phyloP scores from a whole-genome alignment of 768 basidiomycete genomes.

The Heimioporus sp. region DNA sequence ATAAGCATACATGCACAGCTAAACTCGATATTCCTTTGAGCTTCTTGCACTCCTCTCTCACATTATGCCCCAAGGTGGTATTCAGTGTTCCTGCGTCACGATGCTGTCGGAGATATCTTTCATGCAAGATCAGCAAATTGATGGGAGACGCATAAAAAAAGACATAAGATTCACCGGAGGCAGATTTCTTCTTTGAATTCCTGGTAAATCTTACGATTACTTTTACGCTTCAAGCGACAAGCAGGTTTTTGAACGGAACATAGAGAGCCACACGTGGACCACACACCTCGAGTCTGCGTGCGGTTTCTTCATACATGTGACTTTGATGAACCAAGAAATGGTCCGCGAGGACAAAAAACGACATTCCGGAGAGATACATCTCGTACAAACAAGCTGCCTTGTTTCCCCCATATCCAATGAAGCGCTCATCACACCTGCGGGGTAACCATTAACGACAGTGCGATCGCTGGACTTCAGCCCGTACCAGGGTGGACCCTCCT shows the following conservation, averaged over 20 bases:
- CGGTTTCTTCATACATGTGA: slow-evolving; percentile 76
- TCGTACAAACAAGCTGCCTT: slow-evolving; percentile 92
- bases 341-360: slow-evolving; percentile 80
- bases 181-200: slow-evolving; percentile 81
- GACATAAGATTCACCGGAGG: slow-evolving; percentile 42
- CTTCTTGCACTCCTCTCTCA: slow-evolving; percentile 62
- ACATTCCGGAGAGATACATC: slow-evolving; percentile 84
- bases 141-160: neutral
- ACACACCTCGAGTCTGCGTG: slow-evolving; percentile 65
- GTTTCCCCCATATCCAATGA: slow-evolving; percentile 89
- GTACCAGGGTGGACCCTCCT: slow-evolving; percentile 73
- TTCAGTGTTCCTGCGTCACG: slow-evolving; percentile 49
- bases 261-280: neutral
- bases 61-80: slow-evolving; percentile 50
- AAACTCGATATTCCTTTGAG: slow-evolving; percentile 47
- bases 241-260: neutral
- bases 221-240: slow-evolving; percentile 49
- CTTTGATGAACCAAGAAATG: slow-evolving; percentile 90
- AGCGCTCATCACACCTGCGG: slow-evolving; percentile 86
- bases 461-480: slow-evolving; percentile 11
- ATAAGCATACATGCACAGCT: slow-evolving; percentile 20
- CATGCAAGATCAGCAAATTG: neutral
- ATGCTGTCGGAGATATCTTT: slow-evolving; percentile 64
- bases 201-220: slow-evolving; percentile 72
- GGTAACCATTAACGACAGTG: neutral